Evolutionary conservation across 2,329 filamentous ascomycete genomes (phyloP), one percentile per base, ranked within the genome.

Genomic region (Mycogone perniciosa): DNA sequence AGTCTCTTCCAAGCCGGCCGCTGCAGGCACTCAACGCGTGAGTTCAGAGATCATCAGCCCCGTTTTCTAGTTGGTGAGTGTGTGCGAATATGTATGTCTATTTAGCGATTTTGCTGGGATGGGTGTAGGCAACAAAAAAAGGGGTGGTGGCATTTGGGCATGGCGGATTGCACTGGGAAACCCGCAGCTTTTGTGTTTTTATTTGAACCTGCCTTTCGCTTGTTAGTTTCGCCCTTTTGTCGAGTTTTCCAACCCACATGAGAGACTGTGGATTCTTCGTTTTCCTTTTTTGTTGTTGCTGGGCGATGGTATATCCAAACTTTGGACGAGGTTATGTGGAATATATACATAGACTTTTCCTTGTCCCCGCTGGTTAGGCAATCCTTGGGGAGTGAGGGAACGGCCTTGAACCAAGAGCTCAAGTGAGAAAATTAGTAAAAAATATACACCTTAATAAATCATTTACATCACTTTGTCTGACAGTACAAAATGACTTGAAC

Each of bases 11-110:
- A 7, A 64, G 57, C 50, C 61, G 60, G 26, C 54, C 65, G 30
- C 47, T 66, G 6, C 64, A 69, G 50, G 61, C 64, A 40, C 60
- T 67, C 39, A 64, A 66, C 27, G 68, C 63, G 44, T 71, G 56
- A 65, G 39, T 26, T 46, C 46, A 41, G 44, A 38, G 48, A 47
- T 40, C 50, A 54, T 48, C 30, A 46, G 35, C 34, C 48, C 53
- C 42, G 50, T 50, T 33, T 35, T 52, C 20, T 56, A 53, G 42
- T 39, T 54, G 43, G 43, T 49, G 47, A 50, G 47, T 27, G 52
- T 55, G 51, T 55, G 54, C 54, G 51, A 58, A 54, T 58, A 44
- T 54, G 59, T 57, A 60, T 63, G 60, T 64, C 54, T 60, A 58
- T 59, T 59, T 52, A 56, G 59, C 52, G 57, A 55, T 42, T 51